phyloP scores from a whole-genome alignment of 2,329 filamentous ascomycete species.

The Phyllosticta ampelicida region DNA sequence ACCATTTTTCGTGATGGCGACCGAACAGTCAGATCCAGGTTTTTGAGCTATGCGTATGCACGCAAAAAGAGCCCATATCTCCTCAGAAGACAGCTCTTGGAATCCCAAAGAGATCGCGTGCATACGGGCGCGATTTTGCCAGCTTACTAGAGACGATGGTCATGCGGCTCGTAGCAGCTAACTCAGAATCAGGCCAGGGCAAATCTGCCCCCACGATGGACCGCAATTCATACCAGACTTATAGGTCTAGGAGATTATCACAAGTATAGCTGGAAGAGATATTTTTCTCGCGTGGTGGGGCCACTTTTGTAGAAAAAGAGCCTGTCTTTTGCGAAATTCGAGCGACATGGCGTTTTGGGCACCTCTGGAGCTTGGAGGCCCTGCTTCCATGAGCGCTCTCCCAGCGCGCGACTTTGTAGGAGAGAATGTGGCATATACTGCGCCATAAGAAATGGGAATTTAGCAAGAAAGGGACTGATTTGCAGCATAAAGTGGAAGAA shows the following conservation, averaged over 20 bases:
- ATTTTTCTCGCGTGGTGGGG: not conserved
- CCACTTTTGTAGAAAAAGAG: not conserved
- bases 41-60: no score
- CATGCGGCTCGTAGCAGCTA: not conserved
- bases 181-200: not conserved
- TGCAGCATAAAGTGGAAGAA: not conserved
- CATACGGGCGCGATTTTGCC: not conserved
- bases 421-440: not conserved
- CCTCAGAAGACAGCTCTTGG: no score
- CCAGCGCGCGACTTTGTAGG: not conserved
- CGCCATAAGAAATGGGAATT: not conserved
- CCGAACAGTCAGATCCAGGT: not conserved
- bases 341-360: not conserved
- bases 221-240: not conserved
- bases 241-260: not conserved
- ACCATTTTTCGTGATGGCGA: not conserved
- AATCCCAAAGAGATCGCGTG: not conserved
- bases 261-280: not conserved
- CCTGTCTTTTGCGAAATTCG: not conserved
- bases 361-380: not conserved
- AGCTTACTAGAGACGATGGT: not conserved
- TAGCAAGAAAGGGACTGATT: not conserved
- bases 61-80: no score
- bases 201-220: not conserved
- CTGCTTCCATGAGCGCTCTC: not conserved